These are phyloP conservation scores for Fragilaria radians DNA, from an alignment of 108 stramenopile species.

Conservation along the genomic window DNA sequence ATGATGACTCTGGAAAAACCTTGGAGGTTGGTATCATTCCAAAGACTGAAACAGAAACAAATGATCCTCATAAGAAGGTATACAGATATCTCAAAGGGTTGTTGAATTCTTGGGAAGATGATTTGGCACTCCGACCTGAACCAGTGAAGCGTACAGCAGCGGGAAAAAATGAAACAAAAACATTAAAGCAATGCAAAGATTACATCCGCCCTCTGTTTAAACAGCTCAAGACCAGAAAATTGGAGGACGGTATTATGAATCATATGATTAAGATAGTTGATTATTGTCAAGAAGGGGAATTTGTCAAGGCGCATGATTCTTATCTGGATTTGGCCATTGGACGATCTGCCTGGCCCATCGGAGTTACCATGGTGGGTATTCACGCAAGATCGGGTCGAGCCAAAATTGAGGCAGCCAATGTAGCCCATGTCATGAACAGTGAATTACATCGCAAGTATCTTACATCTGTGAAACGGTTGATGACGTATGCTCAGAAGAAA, in stretches of 20 bases:
- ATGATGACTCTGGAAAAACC: neutral
- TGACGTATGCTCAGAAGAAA: constrained; percentile 90
- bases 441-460: constrained; percentile 94
- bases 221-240: constrained; percentile 51
- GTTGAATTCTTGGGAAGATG: constrained; percentile 83
- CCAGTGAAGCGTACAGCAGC: constrained; percentile 43
- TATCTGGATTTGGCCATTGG: constrained; percentile 96
- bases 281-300: constrained; percentile 85
- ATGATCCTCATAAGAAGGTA: constrained; percentile 61
- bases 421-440: constrained; percentile 95
- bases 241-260: constrained; percentile 43
- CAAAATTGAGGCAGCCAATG: constrained; percentile 89
- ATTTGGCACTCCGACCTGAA: constrained; percentile 65
- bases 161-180: constrained; percentile 87
- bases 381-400: constrained; percentile 93
- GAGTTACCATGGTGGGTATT: constrained; percentile 98
- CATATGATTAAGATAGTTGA: constrained; percentile 82
- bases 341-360: constrained; percentile 97
- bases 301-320: constrained; percentile 90
- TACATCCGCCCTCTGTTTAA: constrained; percentile 92
- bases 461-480: constrained; percentile 93
- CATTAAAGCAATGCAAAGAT: constrained; percentile 92
- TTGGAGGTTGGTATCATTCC: constrained; percentile 3
- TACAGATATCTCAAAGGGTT: constrained; percentile 80
- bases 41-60: constrained; percentile 4